Base-by-base conservation (phyloP, 2,329 filamentous ascomycete genomes). In the Acrocalymma vagum region DNA sequence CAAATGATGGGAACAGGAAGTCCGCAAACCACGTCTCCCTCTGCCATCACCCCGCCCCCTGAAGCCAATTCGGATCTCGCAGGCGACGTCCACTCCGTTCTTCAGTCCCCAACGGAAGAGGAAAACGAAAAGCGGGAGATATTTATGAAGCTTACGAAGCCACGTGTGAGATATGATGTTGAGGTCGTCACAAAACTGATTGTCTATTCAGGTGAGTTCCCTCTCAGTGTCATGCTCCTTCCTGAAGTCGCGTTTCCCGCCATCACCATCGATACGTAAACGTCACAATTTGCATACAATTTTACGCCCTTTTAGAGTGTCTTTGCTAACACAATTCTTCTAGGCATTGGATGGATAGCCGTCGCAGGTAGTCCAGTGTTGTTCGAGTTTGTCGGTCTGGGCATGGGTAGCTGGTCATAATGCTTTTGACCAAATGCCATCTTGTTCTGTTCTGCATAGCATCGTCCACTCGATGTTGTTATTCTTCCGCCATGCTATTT, bases 181-280 rank as follows among this genome's bases (percentile, higher is more conserved):
- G 94, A 99, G 71, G 93, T 99, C 25, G 88, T 99, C 24, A 97
- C 94, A 5, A 97, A 96, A 73, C 72, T 99, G 46, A 88, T 99
- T 58, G 90, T 99, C 16, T 99, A 99, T 74, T 82, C 87, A 44
- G 94, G 93, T 90, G 74, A 70, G 84, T 44, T n/a, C 9, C 10
- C 10, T 9, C 4, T 3, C 16, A 15, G 9, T n/a, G n/a, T n/a
- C n/a, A n/a, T n/a, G n/a, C n/a, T n/a, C n/a, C n/a, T n/a, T n/a
- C n/a, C n/a, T n/a, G n/a, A n/a, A n/a, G n/a, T n/a, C n/a, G n/a
- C n/a, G n/a, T n/a, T n/a, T n/a, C n/a, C n/a, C n/a, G n/a, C n/a
- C n/a, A n/a, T n/a, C n/a, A n/a, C n/a, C n/a, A n/a, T n/a, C n/a
- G n/a, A n/a, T n/a, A n/a, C n/a, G n/a, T n/a, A n/a, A n/a, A n/a